A percentile compares a stretch with the other conserved stretches of the same genome.
Conservation (phyloP, 805 yeast species). For the Tetrapisispora phaffii region DNA sequence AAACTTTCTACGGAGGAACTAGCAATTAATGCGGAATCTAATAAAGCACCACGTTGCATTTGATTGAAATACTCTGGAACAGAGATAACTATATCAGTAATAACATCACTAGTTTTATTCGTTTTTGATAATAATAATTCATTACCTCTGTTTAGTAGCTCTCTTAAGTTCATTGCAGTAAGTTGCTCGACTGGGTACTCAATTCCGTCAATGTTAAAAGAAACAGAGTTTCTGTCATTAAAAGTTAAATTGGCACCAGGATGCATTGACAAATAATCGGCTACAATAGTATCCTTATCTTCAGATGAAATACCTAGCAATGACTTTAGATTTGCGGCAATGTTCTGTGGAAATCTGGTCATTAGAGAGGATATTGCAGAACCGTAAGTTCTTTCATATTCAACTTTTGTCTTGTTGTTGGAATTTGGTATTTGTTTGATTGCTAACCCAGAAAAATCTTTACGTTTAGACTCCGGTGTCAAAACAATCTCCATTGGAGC, state of each 20-base stretch:
- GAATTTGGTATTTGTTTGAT: not conserved
- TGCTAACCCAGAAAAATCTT: constrained; percentile 65
- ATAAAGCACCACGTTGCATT: constrained; percentile 58
- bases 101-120: constrained; percentile 37
- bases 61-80: constrained; percentile 65
- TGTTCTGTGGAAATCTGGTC: constrained; percentile 61
- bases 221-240: constrained; percentile 43
- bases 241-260: constrained; percentile 48
- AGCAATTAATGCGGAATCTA: constrained; percentile 51
- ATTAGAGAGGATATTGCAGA: constrained; percentile 60
- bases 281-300: constrained; percentile 32
- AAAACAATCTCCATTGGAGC: constrained; percentile 82
- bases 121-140: constrained; percentile 42
- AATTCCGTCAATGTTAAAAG: constrained; percentile 42
- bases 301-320: constrained; percentile 49
- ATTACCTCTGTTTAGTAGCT: constrained; percentile 57
- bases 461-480: constrained; percentile 84
- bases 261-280: constrained; percentile 42
- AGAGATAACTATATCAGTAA: constrained; percentile 46
- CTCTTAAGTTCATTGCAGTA: constrained; percentile 69
- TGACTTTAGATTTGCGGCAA: constrained; percentile 58
- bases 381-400: constrained; percentile 69
- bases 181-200: constrained; percentile 63
- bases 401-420: not conserved
- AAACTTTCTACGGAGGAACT: constrained; percentile 53